Conservation (phyloP, 306 rosid genomes). For the Cucumis cinereus region DNA sequence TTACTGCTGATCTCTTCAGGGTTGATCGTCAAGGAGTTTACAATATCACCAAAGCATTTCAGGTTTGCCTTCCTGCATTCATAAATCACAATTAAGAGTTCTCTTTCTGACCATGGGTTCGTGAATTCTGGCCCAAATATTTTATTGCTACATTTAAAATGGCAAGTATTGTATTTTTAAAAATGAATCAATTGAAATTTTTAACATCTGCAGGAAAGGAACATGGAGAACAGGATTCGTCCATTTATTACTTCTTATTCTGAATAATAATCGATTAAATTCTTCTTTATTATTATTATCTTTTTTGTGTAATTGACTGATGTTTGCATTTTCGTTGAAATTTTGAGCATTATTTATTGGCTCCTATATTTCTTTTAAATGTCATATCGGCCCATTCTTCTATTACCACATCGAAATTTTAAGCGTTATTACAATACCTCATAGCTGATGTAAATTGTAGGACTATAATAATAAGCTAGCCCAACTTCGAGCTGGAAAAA, state of each 20-base stretch:
- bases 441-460: slow-evolving; percentile 32
- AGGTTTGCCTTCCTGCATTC: slow-evolving; percentile 29
- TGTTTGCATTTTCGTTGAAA: background rate
- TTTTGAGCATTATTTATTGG: background rate
- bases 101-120: background rate
- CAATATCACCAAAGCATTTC: slow-evolving; percentile 81
- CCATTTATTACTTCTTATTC: too few species aligned
- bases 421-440: background rate
- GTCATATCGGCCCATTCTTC: background rate
- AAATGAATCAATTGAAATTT: background rate
- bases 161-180: background rate
- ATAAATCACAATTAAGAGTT: background rate
- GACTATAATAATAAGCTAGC: slow-evolving; percentile 86
- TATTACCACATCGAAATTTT: background rate
- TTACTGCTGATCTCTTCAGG: slow-evolving; percentile 79
- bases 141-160: background rate
- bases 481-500: slow-evolving; percentile 83
- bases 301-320: background rate
- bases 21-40: slow-evolving; percentile 84
- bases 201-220: background rate
- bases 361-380: background rate
- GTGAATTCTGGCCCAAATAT: background rate
- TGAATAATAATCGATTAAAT: too few species aligned
- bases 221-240: background rate
- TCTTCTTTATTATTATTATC: too few species aligned